A percentile compares a stretch with the other conserved stretches of the same genome.
phyloP scores from a whole-genome alignment of 208 protist species.

The Endotrypanum monterogeii region DNA sequence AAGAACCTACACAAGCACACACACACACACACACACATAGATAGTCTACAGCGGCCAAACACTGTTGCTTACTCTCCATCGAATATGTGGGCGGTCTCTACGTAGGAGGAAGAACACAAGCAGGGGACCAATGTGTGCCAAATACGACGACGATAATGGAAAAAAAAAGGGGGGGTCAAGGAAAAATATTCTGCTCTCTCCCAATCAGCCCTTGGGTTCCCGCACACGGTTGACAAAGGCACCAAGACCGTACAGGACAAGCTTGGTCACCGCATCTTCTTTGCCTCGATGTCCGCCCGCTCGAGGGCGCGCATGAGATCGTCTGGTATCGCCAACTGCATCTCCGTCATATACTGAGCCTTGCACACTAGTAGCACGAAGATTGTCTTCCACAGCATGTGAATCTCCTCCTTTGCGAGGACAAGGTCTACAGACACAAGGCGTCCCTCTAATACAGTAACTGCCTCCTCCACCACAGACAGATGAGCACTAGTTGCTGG shows the following conservation, averaged over 20 bases:
- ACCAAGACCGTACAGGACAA: background rate
- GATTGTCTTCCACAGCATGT: conserved; percentile 77
- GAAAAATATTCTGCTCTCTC: background rate
- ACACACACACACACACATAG: background rate
- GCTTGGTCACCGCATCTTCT: conserved; percentile 14
- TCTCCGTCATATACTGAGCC: conserved; percentile 70
- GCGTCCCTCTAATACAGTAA: conserved; percentile 46
- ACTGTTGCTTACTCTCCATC: background rate
- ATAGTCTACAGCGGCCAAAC: background rate
- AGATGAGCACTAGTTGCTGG: conserved; percentile 33
- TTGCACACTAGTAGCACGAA: conserved; percentile 78
- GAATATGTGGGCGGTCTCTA: background rate
- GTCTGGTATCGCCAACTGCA: conserved; percentile 42
- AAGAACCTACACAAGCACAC: too few species aligned
- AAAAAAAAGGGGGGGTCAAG: background rate
- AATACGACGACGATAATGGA: too few species aligned
- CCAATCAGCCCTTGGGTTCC: too few species aligned
- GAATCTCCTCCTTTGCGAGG: conserved; percentile 63
- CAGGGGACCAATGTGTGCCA: too few species aligned
- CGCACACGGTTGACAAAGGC: background rate
- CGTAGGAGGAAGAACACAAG: background rate
- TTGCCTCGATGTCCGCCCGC: conserved; percentile 15
- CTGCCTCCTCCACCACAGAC: conserved; percentile 23
- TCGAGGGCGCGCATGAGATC: conserved; percentile 17
- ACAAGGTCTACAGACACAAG: conserved; percentile 63